These are phyloP conservation scores for Talaromyces sp. DNA, from an alignment of 2,329 filamentous ascomycete species.

Conservation along the genomic window DNA sequence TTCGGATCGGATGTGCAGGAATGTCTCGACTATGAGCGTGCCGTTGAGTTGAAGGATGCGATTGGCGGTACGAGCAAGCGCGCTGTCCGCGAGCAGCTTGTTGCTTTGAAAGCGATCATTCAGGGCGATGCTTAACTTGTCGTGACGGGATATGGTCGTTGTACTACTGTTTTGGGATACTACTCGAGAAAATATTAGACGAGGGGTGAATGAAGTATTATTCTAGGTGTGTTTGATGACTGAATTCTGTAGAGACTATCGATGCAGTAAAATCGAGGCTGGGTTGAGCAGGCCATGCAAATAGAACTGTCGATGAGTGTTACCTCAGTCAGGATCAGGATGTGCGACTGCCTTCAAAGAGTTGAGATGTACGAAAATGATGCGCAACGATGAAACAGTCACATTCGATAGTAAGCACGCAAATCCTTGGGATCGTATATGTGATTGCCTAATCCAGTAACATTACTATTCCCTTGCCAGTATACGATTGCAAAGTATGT, in stretches of 20 bases:
- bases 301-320: too few species aligned
- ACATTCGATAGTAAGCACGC: not conserved
- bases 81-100: constrained; percentile 66
- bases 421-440: too few species aligned
- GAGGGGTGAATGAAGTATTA: not conserved
- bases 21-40: constrained; percentile 76
- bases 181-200: not conserved
- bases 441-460: not conserved
- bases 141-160: not conserved
- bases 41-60: constrained; percentile 73
- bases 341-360: not conserved
- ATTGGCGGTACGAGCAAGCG: constrained; percentile 74
- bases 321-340: too few species aligned
- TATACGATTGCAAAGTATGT: not conserved
- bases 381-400: not conserved
- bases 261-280: not conserved
- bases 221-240: not conserved
- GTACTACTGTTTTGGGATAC: not conserved
- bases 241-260: not conserved
- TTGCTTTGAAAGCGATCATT: constrained; percentile 53
- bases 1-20: constrained; percentile 69
- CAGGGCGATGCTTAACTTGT: not conserved
- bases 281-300: too few species aligned
- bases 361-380: not conserved
- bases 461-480: too few species aligned